Base-by-base conservation (phyloP, 2,329 filamentous ascomycete species). In the Truncatella angustata region DNA sequence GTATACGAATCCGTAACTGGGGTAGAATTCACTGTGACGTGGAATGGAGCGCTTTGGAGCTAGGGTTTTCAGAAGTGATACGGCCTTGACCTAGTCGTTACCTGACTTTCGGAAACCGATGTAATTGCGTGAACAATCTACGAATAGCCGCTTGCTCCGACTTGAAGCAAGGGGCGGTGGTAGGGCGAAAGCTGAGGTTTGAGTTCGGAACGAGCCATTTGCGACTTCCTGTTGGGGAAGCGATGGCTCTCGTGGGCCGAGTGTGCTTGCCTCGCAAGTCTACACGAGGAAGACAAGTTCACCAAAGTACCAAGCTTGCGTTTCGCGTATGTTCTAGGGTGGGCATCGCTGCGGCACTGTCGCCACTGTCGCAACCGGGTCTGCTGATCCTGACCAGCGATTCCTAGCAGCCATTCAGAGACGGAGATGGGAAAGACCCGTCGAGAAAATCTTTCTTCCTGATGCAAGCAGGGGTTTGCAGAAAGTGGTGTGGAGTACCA, bases 391-490 rank as follows among this genome's bases (percentile, higher is more conserved):
- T 21, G 40, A 24, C 11, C 7, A 43, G 21, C 16, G 10, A n/a
- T 12, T 7, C 16, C 5, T n/a, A 24, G 18, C 9, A 23, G 18
- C 21, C 20, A 30, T 5, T 12, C 11, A 44, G 23, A 28, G 11
- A 23, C 24, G 40, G 23, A 26, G 23, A 12, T n/a, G 12, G 14
- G 21, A 12, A 16, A 46, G n/a, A 46, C 14, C 24, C 12, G 20
- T 16, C 14, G 18, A 34, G 23, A 28, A 49, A 39, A 37, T 4
- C 21, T 49, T 37, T 24, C 24, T 36, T 28, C n/a, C 32, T 36
- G 40, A 44, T 49, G 45, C 45, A 39, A 36, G 20, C 47, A 50
- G 26, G 47, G 47, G 42, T 45, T n/a, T 39, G 24, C 23, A 16
- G n/a, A 26, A 34, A 43, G 50, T 37, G 24, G 42, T 20, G 48